A percentile compares a stretch with the other conserved stretches of the same genome.
Evolutionary conservation across 2,329 filamentous ascomycete species (phyloP).

Genomic region (Claviceps citrina): DNA sequence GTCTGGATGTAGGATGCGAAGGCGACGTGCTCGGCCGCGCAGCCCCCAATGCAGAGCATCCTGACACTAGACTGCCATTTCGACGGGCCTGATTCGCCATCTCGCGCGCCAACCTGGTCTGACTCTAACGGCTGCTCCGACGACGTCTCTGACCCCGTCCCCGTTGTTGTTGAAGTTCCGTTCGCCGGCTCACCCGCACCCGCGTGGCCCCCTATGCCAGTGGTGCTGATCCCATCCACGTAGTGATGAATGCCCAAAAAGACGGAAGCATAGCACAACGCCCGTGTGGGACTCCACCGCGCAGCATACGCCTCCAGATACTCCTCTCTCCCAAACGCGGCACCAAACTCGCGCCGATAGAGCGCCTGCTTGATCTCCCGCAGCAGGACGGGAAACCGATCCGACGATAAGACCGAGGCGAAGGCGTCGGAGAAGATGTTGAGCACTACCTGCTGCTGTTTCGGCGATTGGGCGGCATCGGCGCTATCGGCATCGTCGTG

Average conservation of each 20-base stretch:
- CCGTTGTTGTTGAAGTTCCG: too few relatives aligned
- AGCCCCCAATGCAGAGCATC: slow-evolving; percentile 38
- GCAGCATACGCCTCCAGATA: slow-evolving; percentile 72
- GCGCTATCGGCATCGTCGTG: background rate
- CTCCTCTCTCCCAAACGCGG: slow-evolving; percentile 58
- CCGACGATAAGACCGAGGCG: slow-evolving; percentile 29
- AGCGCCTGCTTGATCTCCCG: slow-evolving; percentile 77
- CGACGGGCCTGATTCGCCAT: background rate
- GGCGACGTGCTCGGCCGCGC: slow-evolving; percentile 45
- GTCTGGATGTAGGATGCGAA: slow-evolving; percentile 29
- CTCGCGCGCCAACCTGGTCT: background rate
- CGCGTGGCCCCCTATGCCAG: too few relatives aligned
- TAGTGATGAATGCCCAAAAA: slow-evolving; percentile 25
- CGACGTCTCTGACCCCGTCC: too few relatives aligned
- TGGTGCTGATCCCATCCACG: slow-evolving; percentile 18
- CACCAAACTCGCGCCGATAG: slow-evolving; percentile 68
- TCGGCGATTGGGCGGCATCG: slow-evolving; percentile 3
- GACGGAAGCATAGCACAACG: slow-evolving; percentile 61
- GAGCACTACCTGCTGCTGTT: slow-evolving; percentile 51
- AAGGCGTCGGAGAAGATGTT: slow-evolving; percentile 59
- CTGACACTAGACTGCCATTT: slow-evolving; percentile 14
- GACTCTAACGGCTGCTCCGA: background rate
- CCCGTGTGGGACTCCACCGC: slow-evolving; percentile 78
- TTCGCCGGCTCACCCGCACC: background rate
- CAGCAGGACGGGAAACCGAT: slow-evolving; percentile 39